phyloP scores from a whole-genome alignment of 2,329 filamentous ascomycete genomes.

The Trichoderma oligosporum region DNA sequence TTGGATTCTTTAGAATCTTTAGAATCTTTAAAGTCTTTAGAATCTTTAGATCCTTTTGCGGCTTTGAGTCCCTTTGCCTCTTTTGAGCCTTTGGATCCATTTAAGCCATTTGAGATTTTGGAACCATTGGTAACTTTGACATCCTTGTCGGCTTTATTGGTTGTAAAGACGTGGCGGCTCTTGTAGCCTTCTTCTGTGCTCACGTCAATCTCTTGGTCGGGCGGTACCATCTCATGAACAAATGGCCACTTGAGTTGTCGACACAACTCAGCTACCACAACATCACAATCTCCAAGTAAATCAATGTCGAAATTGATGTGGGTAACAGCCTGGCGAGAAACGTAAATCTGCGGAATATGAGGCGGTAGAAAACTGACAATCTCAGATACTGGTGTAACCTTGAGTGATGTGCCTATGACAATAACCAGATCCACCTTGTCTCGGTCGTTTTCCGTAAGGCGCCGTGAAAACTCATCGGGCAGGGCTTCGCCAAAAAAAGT shows the following conservation, averaged over 20 bases:
- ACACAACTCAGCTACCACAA: conserved; percentile 83
- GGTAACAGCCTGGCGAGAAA: conserved; percentile 75
- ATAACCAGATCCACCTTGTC: conserved; percentile 82
- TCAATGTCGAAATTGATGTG: conserved; percentile 97
- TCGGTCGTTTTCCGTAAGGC: conserved; percentile 77
- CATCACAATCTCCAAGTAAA: conserved; percentile 90
- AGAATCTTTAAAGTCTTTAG: not conserved
- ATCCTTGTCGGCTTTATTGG: conserved; percentile 16
- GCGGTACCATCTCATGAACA: conserved; percentile 77
- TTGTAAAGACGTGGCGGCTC: conserved; percentile 39
- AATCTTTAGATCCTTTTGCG: not conserved
- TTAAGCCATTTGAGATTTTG: not conserved
- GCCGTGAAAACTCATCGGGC: conserved; percentile 75
- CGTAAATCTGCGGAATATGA: conserved; percentile 85
- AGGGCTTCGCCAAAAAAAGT: conserved; percentile 95
- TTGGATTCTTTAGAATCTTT: not conserved
- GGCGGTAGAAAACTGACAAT: conserved; percentile 76
- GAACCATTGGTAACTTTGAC: not conserved
- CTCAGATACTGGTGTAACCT: conserved; percentile 92
- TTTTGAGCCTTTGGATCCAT: not conserved
- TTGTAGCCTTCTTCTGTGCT: conserved; percentile 33
- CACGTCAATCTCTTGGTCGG: conserved; percentile 59
- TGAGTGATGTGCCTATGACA: conserved; percentile 93
- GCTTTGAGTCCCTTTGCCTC: not conserved
- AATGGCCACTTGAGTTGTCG: conserved; percentile 76